phyloP scores from a whole-genome alignment of 2,329 filamentous ascomycete genomes.

The Fusarium udum region DNA sequence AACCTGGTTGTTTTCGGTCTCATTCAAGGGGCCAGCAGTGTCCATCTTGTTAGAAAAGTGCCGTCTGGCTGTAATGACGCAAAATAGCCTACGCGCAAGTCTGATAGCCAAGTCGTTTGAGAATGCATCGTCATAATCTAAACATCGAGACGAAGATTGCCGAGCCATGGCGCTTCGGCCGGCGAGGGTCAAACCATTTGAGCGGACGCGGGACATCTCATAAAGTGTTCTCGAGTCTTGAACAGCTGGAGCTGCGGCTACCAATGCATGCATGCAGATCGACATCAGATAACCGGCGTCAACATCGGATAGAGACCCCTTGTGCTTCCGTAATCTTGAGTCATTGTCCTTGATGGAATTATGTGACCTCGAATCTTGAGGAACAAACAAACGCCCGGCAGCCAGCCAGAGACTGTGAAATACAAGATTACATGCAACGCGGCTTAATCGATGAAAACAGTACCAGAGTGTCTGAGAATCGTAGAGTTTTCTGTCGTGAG shows the following conservation, averaged over 20 bases:
- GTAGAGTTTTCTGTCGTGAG: constrained; percentile 59
- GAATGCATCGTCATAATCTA: constrained; percentile 71
- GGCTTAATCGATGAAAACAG: constrained; percentile 68
- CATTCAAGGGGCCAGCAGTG: constrained; percentile 49
- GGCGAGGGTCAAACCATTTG: constrained; percentile 61
- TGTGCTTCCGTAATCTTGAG: constrained; percentile 48
- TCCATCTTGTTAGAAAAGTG: constrained; percentile 58
- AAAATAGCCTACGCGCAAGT: constrained; percentile 66
- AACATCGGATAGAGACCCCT: constrained; percentile 54
- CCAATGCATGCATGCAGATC: constrained; percentile 70
- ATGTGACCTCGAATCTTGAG: constrained; percentile 54
- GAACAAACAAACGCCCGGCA: constrained; percentile 65
- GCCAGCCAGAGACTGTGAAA: constrained; percentile 73
- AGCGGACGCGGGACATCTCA: constrained; percentile 69
- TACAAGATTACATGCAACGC: constrained; percentile 65
- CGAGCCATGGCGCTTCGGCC: constrained; percentile 56
- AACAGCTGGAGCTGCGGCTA: constrained; percentile 65
- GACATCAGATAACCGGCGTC: constrained; percentile 65
- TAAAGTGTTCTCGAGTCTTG: constrained; percentile 59
- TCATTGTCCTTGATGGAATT: constrained; percentile 46
- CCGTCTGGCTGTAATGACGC: constrained; percentile 64
- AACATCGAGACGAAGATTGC: constrained; percentile 60
- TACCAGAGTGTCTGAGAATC: constrained; percentile 72
- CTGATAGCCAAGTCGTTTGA: constrained; percentile 68
- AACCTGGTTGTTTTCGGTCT: constrained; percentile 41